Evolutionary conservation across 805 yeast genomes (phyloP), one percentile per base, ranked within the genome.

Genomic region (Candida mattraensis): DNA sequence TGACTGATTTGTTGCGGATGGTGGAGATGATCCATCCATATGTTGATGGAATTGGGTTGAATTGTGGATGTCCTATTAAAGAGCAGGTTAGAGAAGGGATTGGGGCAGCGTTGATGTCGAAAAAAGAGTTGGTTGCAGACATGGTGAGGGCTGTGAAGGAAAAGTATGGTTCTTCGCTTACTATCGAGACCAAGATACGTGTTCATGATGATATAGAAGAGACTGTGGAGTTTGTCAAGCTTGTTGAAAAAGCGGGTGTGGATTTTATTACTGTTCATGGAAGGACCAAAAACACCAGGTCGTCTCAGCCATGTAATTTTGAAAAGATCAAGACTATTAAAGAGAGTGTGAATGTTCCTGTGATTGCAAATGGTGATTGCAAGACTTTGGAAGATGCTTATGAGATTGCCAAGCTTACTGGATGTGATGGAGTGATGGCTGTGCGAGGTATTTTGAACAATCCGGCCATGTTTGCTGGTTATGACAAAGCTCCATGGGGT

Each of bases 281-380:
- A 2, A 72, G 99, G 41, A 80, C 95, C 0, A 80, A 81, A 52
- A 78, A 73, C 23, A 93, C 96, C 3, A 68, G 99, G 44, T 84
- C 95, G 3, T 80, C 94, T 0, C 74, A 74, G 20, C 93, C 96
- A 1, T 94, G 83, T 3, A 76, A 89, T 58, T 72, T 82, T 27
- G 93, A 84, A 17, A 96, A 95, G 11, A 89, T 93, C 25, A 77
- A 73, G 50, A 59, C 63, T 7, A 71, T 93, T 11, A 76, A 78
- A 40, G 72, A 72, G 14, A 61, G 67, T n/a, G 76, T 74, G 4
- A 54, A 48, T 3, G 78, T 83, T 0, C 98, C 97, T 0, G 88
- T 93, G 1, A 83, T 93, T n/a, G 96, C 98, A 2, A 93, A 93
- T 54, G 99, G 99, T n/a, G 98, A 93, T 60, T 89, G 95, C 53